These are phyloP conservation scores for Cystoderma amianthinum DNA, from an alignment of 768 basidiomycete genomes.

Conservation along the genomic window DNA sequence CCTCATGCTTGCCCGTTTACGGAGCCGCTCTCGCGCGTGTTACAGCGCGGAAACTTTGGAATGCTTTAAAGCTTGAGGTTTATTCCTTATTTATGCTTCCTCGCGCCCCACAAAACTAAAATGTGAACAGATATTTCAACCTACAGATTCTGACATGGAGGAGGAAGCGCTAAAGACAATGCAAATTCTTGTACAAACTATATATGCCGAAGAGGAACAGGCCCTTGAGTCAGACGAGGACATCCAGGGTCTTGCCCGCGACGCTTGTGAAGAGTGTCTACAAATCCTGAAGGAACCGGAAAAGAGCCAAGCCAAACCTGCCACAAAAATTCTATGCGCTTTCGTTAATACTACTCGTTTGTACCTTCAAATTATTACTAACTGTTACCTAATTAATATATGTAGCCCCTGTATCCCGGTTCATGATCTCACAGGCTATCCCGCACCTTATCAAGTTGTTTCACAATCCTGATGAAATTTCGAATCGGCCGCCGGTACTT, in stretches of 20 bases:
- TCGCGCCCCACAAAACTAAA: too few relatives aligned
- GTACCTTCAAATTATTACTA: slow-evolving; percentile 21
- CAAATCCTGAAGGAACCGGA: slow-evolving; percentile 82
- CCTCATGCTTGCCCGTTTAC: slow-evolving; percentile 77
- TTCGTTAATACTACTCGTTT: slow-evolving; percentile 75
- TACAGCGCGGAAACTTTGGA: slow-evolving; percentile 81
- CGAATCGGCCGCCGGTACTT: slow-evolving; percentile 61
- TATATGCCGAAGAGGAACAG: slow-evolving; percentile 47
- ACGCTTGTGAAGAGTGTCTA: slow-evolving; percentile 77
- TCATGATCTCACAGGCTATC: slow-evolving; percentile 59
- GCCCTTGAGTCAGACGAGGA: slow-evolving; percentile 29
- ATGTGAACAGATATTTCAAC: slow-evolving; percentile 76
- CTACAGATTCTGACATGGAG: slow-evolving; percentile 74
- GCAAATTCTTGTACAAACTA: slow-evolving; percentile 65
- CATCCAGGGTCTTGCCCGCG: slow-evolving; percentile 56
- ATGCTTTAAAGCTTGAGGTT: slow-evolving; percentile 85
- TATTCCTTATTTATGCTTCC: slow-evolving; percentile 1
- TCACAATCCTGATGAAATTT: slow-evolving; percentile 60
- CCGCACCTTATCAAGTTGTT: slow-evolving; percentile 77
- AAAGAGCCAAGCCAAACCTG: slow-evolving; percentile 86
- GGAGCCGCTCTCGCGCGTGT: slow-evolving; percentile 55
- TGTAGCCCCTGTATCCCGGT: slow-evolving; percentile 62
- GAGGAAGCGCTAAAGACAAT: slow-evolving; percentile 64
- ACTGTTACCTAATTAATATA: too few relatives aligned
- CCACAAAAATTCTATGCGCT: slow-evolving; percentile 75